Percentiles rank a stretch among this genome's conserved stretches.
phyloP scores from a whole-genome alignment of 2,329 filamentous ascomycete species.

The Zymoseptoria passerinii region DNA sequence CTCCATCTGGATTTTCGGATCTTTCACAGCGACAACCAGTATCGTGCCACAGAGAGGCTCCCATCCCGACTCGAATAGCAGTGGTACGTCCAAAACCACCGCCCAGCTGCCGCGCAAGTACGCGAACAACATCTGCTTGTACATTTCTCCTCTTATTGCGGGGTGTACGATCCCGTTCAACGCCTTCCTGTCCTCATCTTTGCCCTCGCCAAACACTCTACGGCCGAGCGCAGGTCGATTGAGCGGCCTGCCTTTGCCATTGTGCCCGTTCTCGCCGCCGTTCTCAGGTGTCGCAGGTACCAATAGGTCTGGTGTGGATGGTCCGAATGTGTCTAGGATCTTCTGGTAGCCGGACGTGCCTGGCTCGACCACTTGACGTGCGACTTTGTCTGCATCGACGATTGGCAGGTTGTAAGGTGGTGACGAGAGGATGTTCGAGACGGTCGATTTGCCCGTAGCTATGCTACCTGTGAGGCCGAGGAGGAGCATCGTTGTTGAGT shows the following conservation, averaged over 20 bases:
- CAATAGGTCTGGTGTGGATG: slow-evolving; percentile 78
- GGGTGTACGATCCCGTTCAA: slow-evolving; percentile 91
- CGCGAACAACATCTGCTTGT: slow-evolving; percentile 59
- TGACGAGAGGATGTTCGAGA: slow-evolving; percentile 70
- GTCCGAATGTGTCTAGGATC: slow-evolving; percentile 72
- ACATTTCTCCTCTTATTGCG: slow-evolving; percentile 76
- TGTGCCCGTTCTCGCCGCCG: slow-evolving; percentile 43
- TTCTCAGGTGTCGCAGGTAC: slow-evolving; percentile 46
- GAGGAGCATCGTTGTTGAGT: slow-evolving; percentile 62
- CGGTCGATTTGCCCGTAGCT: slow-evolving; percentile 95
- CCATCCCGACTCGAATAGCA: slow-evolving; percentile 82
- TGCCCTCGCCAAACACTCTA: slow-evolving; percentile 74
- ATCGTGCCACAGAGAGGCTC: slow-evolving; percentile 80
- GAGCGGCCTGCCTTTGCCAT: slow-evolving; percentile 61
- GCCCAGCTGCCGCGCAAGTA: slow-evolving; percentile 77
- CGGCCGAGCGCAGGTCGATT: slow-evolving; percentile 79
- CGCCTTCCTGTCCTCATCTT: slow-evolving; percentile 64
- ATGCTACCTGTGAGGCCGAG: slow-evolving; percentile 96
- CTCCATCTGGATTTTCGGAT: slow-evolving; percentile 74
- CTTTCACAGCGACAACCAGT: slow-evolving; percentile 75
- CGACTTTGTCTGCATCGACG: slow-evolving; percentile 87
- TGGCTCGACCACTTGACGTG: slow-evolving; percentile 88
- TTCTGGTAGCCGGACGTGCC: slow-evolving; percentile 75
- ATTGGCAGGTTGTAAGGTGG: slow-evolving; percentile 80
- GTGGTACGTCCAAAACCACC: slow-evolving; percentile 82